Conservation (phyloP, 2,329 filamentous ascomycete species). For the Alternaria sp. region DNA sequence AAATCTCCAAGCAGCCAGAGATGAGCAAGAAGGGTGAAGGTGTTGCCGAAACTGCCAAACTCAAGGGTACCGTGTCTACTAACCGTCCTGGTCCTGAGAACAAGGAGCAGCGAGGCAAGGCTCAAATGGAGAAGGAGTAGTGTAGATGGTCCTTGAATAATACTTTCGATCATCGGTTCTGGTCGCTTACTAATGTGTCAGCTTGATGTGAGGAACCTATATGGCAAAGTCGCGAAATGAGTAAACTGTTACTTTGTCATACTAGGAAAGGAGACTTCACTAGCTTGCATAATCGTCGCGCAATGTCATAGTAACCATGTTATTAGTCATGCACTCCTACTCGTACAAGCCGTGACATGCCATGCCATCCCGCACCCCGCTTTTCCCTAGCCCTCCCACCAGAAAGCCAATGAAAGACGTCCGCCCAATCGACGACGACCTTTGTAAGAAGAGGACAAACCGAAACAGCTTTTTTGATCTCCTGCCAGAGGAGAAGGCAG, state of each 20-base stretch:
- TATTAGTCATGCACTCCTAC: background rate
- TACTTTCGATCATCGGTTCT: too few relatives aligned
- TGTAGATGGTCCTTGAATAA: conserved; percentile 2
- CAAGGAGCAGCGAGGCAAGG: conserved; percentile 45
- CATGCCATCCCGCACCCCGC: background rate
- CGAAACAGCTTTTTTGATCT: background rate
- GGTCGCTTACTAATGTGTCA: too few relatives aligned
- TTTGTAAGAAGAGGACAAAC: background rate
- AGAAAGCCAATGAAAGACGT: background rate
- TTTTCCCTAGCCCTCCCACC: background rate
- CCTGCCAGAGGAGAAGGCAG: background rate
- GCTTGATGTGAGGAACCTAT: background rate
- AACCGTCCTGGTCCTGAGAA: conserved; percentile 44
- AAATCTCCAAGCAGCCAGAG: conserved; percentile 52
- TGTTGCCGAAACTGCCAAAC: conserved; percentile 62
- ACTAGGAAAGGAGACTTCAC: fast-evolving
- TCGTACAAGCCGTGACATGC: background rate
- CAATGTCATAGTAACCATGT: background rate
- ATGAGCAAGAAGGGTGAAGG: conserved; percentile 67
- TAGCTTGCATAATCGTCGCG: background rate
- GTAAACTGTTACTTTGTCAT: too few relatives aligned
- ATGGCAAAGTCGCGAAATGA: background rate
- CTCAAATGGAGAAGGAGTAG: conserved; percentile 35
- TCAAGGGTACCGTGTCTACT: conserved; percentile 48
- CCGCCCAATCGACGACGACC: background rate